phyloP scores from a whole-genome alignment of 129 eudicot genomes.

The Pseudognaphalium luteoalbum region DNA sequence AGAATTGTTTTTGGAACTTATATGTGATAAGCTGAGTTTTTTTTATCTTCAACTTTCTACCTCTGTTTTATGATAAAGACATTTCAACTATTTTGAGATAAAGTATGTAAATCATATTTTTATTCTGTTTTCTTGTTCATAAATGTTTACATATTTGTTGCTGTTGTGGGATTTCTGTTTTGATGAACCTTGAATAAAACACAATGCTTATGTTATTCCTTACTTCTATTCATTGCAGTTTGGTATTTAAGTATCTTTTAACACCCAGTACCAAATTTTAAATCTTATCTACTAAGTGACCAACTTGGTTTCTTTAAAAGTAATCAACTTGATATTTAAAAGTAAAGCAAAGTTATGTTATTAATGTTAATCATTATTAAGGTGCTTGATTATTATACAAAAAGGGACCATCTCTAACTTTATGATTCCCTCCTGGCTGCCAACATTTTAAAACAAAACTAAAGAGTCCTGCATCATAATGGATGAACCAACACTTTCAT shows the following conservation, averaged over 20 bases:
- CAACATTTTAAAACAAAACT: constrained; percentile 4
- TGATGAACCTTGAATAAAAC: not conserved
- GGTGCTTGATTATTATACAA: constrained; percentile 1
- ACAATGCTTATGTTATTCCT: not conserved
- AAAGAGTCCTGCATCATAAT: constrained; percentile 29
- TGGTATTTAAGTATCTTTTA: not conserved
- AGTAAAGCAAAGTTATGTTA: not conserved
- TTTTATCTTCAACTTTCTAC: not conserved
- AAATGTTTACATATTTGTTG: not conserved
- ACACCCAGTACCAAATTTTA: not conserved
- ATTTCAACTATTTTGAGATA: not conserved
- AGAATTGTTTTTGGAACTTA: not conserved
- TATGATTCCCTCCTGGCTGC: constrained; percentile 10
- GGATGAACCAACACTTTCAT: constrained; percentile 5
- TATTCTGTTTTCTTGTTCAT: not conserved
- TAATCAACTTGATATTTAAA: not conserved
- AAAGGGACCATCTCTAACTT: constrained; percentile 35
- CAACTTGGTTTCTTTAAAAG: not conserved
- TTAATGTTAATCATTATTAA: too few species aligned
- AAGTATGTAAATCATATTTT: not conserved
- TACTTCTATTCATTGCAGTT: not conserved
- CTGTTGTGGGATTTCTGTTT: constrained; percentile 12
- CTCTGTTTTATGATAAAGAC: not conserved
- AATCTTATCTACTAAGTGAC: constrained; percentile 18
- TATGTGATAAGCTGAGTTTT: not conserved